Percentiles rank a stretch among this genome's conserved stretches.
Conservation (phyloP, 2,329 filamentous ascomycete species). For the Trichothecium sympodiale region DNA sequence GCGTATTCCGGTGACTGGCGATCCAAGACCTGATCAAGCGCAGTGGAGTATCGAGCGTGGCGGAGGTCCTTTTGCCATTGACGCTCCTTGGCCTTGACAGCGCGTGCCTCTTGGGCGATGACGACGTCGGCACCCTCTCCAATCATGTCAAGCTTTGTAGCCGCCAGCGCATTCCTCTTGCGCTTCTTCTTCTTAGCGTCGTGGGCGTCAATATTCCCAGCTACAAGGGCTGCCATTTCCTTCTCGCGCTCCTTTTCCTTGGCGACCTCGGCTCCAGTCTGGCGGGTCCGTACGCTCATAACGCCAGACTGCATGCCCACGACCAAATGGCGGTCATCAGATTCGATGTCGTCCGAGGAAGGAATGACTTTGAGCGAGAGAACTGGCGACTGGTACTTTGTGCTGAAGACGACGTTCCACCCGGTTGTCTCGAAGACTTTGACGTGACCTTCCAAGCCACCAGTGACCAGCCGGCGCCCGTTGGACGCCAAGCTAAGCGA, state of each 20-base stretch:
- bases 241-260: slow-evolving; percentile 67
- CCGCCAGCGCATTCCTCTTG: slow-evolving; percentile 40
- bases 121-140: slow-evolving; percentile 82
- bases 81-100: slow-evolving; percentile 48
- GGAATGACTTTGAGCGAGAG: slow-evolving; percentile 69
- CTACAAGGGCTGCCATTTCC: slow-evolving; percentile 73
- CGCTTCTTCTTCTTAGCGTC: slow-evolving; percentile 62
- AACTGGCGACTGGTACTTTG: slow-evolving; percentile 88
- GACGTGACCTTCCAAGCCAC: slow-evolving; percentile 87
- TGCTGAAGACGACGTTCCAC: slow-evolving; percentile 93
- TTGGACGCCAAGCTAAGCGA: slow-evolving; percentile 72
- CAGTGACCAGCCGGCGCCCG: slow-evolving; percentile 71
- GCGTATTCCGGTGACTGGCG: slow-evolving; percentile 38
- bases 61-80: slow-evolving; percentile 75
- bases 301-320: slow-evolving; percentile 92
- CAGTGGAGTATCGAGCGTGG: slow-evolving; percentile 62
- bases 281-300: slow-evolving; percentile 80
- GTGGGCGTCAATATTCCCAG: slow-evolving; percentile 67
- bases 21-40: slow-evolving; percentile 69
- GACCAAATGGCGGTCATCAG: slow-evolving; percentile 82
- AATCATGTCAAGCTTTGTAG: slow-evolving; percentile 59
- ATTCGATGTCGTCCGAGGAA: slow-evolving; percentile 22
- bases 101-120: slow-evolving; percentile 58
- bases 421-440: slow-evolving; percentile 90
- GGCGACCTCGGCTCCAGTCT: slow-evolving; percentile 70